Conservation (phyloP, 352 stramenopile genomes). For the Halophytophthora polymorphica region DNA sequence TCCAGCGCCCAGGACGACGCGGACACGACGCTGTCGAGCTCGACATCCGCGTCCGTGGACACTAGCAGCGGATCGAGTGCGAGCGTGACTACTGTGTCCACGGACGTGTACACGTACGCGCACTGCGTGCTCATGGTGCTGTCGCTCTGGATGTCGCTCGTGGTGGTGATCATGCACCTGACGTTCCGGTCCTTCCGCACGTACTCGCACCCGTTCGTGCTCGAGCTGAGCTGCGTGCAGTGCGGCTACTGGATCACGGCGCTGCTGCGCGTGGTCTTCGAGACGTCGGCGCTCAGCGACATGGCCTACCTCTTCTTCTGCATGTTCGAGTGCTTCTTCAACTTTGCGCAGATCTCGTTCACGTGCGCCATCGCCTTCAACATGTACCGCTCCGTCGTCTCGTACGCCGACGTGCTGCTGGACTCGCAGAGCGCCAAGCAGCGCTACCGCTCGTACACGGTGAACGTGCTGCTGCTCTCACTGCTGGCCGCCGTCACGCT, state of each 20-base stretch:
- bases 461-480: slow-evolving; percentile 68
- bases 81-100: slow-evolving; percentile 18
- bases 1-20: slow-evolving; percentile 4
- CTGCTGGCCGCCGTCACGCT: slow-evolving; percentile 55
- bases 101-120: slow-evolving; percentile 53
- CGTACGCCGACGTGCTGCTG: slow-evolving; percentile 67
- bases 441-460: slow-evolving; percentile 54
- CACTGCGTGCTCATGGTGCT: slow-evolving; percentile 75
- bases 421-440: slow-evolving; percentile 64
- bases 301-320: slow-evolving; percentile 61
- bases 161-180: slow-evolving; percentile 73
- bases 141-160: slow-evolving; percentile 72
- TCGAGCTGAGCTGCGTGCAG: slow-evolving; percentile 65
- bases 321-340: slow-evolving; percentile 75
- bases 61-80: neutral
- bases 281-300: slow-evolving; percentile 34
- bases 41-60: neutral
- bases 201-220: slow-evolving; percentile 65
- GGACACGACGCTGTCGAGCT: slow-evolving; percentile 7
- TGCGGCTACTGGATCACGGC: slow-evolving; percentile 74
- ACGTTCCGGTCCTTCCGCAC: slow-evolving; percentile 73
- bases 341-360: slow-evolving; percentile 78
- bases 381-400: slow-evolving; percentile 78
- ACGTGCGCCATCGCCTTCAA: slow-evolving; percentile 77
- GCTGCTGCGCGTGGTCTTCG: slow-evolving; percentile 58